Evolutionary conservation across 257 asterid genomes (phyloP).

Genomic region (Scutellaria barbata): DNA sequence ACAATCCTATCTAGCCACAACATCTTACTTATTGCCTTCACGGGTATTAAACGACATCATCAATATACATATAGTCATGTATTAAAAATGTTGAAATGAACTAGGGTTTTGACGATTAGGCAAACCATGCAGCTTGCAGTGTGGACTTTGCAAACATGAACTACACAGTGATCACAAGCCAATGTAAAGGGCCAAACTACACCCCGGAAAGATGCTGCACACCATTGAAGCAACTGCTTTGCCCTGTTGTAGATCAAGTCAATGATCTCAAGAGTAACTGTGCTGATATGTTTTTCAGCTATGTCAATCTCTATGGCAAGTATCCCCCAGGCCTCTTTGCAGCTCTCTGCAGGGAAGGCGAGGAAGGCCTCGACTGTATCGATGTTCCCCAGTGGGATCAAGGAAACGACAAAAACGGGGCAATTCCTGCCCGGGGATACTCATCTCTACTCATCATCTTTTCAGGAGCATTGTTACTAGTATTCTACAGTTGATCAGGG

Average conservation of each 20-base stretch:
- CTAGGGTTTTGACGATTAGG: too few relatives aligned
- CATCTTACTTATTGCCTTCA: too few relatives aligned
- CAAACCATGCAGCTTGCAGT: constrained; percentile 53
- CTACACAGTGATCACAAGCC: constrained; percentile 84
- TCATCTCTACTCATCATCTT: constrained; percentile 25
- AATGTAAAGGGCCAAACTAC: constrained; percentile 91
- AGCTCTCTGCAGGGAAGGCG: constrained; percentile 62
- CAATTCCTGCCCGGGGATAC: neutral
- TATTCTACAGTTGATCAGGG: constrained; percentile 33
- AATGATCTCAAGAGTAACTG: constrained; percentile 64
- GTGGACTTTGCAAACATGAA: constrained; percentile 71
- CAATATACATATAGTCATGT: too few relatives aligned
- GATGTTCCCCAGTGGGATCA: constrained; percentile 6
- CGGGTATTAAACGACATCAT: too few relatives aligned
- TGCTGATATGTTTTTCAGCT: constrained; percentile 67
- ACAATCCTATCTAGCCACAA: too few relatives aligned
- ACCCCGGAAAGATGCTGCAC: constrained; percentile 56
- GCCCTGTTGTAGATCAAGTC: constrained; percentile 57
- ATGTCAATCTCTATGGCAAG: constrained; percentile 72
- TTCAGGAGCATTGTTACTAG: constrained; percentile 30
- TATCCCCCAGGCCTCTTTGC: constrained; percentile 88
- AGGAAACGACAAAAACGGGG: constrained; percentile 22
- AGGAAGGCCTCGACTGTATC: constrained; percentile 62
- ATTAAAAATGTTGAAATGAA: too few relatives aligned
- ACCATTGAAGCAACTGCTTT: constrained; percentile 61